Base-by-base conservation (phyloP, 495 filamentous ascomycete species). In the Daldinia caldariorum region DNA sequence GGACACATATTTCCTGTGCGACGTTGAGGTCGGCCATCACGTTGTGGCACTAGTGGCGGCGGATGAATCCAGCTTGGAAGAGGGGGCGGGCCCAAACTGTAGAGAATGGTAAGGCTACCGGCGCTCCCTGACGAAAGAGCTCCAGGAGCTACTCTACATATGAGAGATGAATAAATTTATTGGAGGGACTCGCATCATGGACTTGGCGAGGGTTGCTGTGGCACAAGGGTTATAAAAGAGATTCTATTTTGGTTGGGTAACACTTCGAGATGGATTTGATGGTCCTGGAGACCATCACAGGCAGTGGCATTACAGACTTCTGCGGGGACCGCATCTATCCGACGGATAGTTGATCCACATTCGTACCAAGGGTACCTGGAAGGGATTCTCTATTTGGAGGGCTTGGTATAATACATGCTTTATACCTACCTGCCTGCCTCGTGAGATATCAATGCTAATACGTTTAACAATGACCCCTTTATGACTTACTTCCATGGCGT, bases 121-220 rank as follows among this genome's bases (percentile, higher is more conserved):
- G 43, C 49, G 51, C 31, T 41, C 61, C 51, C 45, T 16, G 57
- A 22, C n/a, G 35, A 65, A 66, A 43, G n/a, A 41, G 32, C 35
- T 41, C 45, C 32, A 29, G 43, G 45, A 65, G 35, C 45, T 37
- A 26, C 38, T 66, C 69, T 67, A n/a, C 56, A 65, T 34, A 63
- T 68, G 58, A n/a, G 37, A 66, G 56, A 32, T 56, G 37, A 20
- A 31, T n/a, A 54, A 35, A 47, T 43, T 69, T 20, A 72, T 69
- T 69, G 53, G 51, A 66, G 41, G 56, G 18, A 50, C 57, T 59
- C 57, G 41, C 61, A 69, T 58, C 43, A 61, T 45, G 29, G 50
- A 61, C 70, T 69, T 68, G 65, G 65, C 70, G 22, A 58, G 37
- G 64, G 56, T 62, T 65, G 57, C 65, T 64, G 37, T 39, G 70